Evolutionary conservation across 2,329 filamentous ascomycete genomes (phyloP).

Genomic region (Nemania sp.): DNA sequence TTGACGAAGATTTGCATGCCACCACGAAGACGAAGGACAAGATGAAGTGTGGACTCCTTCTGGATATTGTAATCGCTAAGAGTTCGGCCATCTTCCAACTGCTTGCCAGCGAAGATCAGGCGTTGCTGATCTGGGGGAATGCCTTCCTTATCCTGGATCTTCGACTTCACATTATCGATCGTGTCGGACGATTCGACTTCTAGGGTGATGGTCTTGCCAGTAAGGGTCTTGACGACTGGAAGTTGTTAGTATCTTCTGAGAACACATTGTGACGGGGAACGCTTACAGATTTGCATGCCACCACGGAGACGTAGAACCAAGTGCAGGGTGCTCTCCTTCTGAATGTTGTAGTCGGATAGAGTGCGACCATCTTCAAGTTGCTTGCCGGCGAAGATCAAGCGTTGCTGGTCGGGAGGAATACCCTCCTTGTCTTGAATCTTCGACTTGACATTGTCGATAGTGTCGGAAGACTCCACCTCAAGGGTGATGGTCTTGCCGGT

Average conservation of each 20-base stretch:
- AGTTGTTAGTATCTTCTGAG: slow-evolving; percentile 21
- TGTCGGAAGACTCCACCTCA: slow-evolving; percentile 77
- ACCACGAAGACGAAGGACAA: slow-evolving; percentile 85
- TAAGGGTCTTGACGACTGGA: slow-evolving; percentile 77
- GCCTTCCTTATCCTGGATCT: slow-evolving; percentile 98
- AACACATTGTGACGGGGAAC: neutral
- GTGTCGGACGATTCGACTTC: slow-evolving; percentile 89
- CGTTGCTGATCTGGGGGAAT: slow-evolving; percentile 97
- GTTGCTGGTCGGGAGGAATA: slow-evolving; percentile 83
- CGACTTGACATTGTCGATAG: slow-evolving; percentile 84
- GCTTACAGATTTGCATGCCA: slow-evolving; percentile 68
- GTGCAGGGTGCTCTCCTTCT: slow-evolving; percentile 71
- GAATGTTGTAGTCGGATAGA: slow-evolving; percentile 60
- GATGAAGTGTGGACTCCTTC: slow-evolving; percentile 84
- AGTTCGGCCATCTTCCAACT: slow-evolving; percentile 91
- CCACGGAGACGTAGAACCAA: slow-evolving; percentile 72
- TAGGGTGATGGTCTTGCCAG: slow-evolving; percentile 91
- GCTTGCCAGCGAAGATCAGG: slow-evolving; percentile 94
- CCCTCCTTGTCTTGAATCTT: slow-evolving; percentile 94
- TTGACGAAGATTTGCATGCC: slow-evolving; percentile 91
- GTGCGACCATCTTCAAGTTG: slow-evolving; percentile 56
- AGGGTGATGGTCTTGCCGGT: slow-evolving; percentile 89
- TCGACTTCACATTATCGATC: slow-evolving; percentile 94
- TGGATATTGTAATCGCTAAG: slow-evolving; percentile 94
- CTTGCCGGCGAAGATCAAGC: slow-evolving; percentile 73